These are phyloP conservation scores for Westerdykella aurantiaca DNA, from an alignment of 2,329 filamentous ascomycete genomes.

Conservation along the genomic window DNA sequence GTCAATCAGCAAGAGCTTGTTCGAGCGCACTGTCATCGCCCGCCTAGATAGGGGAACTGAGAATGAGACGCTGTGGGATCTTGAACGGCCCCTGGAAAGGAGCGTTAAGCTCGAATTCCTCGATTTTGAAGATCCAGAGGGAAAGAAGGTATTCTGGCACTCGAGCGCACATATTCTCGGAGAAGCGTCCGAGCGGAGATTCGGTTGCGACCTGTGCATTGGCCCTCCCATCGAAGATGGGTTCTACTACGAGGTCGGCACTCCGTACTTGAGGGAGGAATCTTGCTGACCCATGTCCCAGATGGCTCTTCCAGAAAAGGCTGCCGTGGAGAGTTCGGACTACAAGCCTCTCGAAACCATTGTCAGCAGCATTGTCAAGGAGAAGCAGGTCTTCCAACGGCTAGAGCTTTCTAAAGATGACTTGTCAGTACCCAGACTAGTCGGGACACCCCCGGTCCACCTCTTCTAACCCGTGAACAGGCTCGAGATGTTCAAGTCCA, in stretches of 20 bases:
- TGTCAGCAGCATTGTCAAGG: constrained; percentile 81
- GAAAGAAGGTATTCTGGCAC: constrained; percentile 97
- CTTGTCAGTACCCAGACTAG: constrained; percentile 42
- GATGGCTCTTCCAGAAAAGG: constrained; percentile 75
- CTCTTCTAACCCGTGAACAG: constrained; percentile 8
- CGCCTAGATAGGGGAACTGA: constrained; percentile 72
- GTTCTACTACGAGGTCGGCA: constrained; percentile 75
- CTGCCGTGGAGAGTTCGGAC: constrained; percentile 66
- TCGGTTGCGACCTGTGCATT: constrained; percentile 87
- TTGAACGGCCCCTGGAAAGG: constrained; percentile 82
- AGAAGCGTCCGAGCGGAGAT: constrained; percentile 85
- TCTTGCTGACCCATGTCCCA: constrained; percentile 8
- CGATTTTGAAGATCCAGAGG: constrained; percentile 69
- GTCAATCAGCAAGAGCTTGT: constrained; percentile 76
- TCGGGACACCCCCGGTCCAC: neutral
- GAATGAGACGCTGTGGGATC: constrained; percentile 77
- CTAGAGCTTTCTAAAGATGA: constrained; percentile 85
- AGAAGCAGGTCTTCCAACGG: constrained; percentile 92
- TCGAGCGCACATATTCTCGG: constrained; percentile 94
- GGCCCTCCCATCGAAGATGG: constrained; percentile 87
- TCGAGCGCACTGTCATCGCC: constrained; percentile 81
- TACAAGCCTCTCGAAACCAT: constrained; percentile 80
- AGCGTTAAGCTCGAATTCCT: constrained; percentile 81
- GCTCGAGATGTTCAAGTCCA: constrained; percentile 94
- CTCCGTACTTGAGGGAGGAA: neutral